Evolutionary conservation across 202 grass and related monocot genomes (phyloP).

Genomic region (Eragrostis tef): DNA sequence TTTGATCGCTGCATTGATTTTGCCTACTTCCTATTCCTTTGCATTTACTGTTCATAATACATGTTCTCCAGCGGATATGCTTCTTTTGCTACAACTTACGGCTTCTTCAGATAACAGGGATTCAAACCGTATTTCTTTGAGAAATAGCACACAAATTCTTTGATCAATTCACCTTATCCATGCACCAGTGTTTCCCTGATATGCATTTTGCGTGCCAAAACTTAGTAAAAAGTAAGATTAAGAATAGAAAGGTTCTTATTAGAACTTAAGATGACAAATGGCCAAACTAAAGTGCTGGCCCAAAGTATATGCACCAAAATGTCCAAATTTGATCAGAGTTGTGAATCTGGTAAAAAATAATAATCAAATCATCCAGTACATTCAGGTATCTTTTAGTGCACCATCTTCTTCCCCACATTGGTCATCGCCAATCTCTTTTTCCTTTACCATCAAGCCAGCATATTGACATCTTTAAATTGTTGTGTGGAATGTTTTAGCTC

Average conservation of each 20-base stretch:
- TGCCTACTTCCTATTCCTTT: background rate
- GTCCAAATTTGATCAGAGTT: background rate
- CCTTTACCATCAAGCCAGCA: slow-evolving; percentile 26
- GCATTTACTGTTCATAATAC: background rate
- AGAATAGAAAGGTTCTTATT: slow-evolving; percentile 5
- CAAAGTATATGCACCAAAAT: slow-evolving; percentile 18
- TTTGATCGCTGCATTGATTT: slow-evolving; percentile 6
- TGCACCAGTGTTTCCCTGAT: background rate
- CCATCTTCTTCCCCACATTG: background rate
- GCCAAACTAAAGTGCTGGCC: background rate
- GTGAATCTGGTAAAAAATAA: background rate
- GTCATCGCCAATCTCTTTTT: background rate
- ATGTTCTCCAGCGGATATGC: slow-evolving; percentile 16
- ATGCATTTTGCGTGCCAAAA: slow-evolving; percentile 24
- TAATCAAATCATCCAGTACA: background rate
- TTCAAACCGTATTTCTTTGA: background rate
- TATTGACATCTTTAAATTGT: slow-evolving; percentile 19
- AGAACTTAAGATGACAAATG: slow-evolving; percentile 4
- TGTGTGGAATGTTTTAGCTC: slow-evolving; percentile 8
- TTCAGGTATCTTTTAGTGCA: background rate
- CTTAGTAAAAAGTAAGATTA: slow-evolving; percentile 13
- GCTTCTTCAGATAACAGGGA: background rate
- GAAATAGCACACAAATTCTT: background rate
- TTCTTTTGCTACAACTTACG: slow-evolving; percentile 5
- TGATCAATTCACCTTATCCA: background rate